A percentile compares a stretch with the other conserved stretches of the same genome.
Conservation (phyloP, 2,329 filamentous ascomycete species). For the Cladosporium sp. region DNA sequence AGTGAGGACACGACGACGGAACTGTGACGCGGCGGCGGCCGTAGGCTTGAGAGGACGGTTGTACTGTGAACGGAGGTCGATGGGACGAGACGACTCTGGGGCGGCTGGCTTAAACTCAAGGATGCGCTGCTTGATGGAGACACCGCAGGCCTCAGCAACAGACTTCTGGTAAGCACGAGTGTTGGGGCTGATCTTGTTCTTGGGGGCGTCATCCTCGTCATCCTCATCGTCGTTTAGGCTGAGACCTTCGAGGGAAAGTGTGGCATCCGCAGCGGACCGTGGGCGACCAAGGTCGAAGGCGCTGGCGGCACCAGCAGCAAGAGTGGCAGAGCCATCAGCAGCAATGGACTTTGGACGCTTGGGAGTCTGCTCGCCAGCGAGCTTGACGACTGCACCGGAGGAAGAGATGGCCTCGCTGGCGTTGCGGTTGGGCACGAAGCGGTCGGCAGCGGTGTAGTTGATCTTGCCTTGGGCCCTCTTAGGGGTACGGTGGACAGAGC, state of each 20-base stretch:
- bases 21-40: slow-evolving; percentile 74
- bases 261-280: slow-evolving; percentile 62
- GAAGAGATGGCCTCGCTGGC: slow-evolving; percentile 81
- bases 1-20: slow-evolving; percentile 87
- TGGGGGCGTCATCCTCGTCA: slow-evolving; percentile 60
- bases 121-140: slow-evolving; percentile 91
- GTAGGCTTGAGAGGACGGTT: slow-evolving; percentile 88
- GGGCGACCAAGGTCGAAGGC: slow-evolving; percentile 64
- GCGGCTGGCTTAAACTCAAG: slow-evolving; percentile 97
- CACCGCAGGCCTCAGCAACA: slow-evolving; percentile 84
- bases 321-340: slow-evolving; percentile 70
- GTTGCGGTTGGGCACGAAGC: slow-evolving; percentile 92
- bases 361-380: slow-evolving; percentile 67
- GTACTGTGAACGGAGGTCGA: slow-evolving; percentile 96
- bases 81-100: slow-evolving; percentile 97
- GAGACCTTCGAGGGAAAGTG: slow-evolving; percentile 71
- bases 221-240: slow-evolving; percentile 69
- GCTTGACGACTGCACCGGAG: slow-evolving; percentile 75
- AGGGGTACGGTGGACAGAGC: slow-evolving; percentile 36
- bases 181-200: slow-evolving; percentile 77
- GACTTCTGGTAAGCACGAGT: slow-evolving; percentile 90
- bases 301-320: slow-evolving; percentile 68
- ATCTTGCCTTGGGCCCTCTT: slow-evolving; percentile 67
- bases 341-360: slow-evolving; percentile 65
- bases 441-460: slow-evolving; percentile 63